Base-by-base conservation (phyloP, 495 filamentous ascomycete genomes). In the Lophium mytilinum region DNA sequence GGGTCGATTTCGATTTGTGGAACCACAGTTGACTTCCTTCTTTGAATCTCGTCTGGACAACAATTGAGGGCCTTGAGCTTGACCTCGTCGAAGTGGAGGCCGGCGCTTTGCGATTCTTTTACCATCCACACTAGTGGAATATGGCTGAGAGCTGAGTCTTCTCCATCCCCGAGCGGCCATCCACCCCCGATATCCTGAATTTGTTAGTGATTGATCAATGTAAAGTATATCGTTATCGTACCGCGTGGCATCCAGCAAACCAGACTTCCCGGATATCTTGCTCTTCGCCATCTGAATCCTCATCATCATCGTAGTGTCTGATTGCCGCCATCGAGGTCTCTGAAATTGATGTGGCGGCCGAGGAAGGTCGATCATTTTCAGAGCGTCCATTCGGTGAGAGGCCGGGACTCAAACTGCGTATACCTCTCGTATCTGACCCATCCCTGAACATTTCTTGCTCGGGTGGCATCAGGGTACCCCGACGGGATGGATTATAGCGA, bases 81-180 rank as follows among this genome's bases (percentile, higher is more conserved):
- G 49, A 80, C 75, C 10, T 71, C 56, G 60, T 92, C 87, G 39
- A 92, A 89, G 4, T 76, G 69, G 10, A 92, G 78, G 0, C 88
- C 88, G 3, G 88, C 88, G 18, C 75, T 79, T 52, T 83, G 80
- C 4, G 88, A 87, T 70, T 92, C 88, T 50, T 84, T 78, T 2
- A 92, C 81, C 86, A 94, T 94, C 82, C 88, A 94, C 4, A 87
- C 80, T 3, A 93, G 73, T 1, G 89, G 88, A 8, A 83, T 78
- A 64, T 95, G 87, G 55, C 83, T 87, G 11, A 90, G 75, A 1
- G 85, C 70, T 63, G 73, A 75, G 43, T 77, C 73, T 66, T 83
- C 79, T 0, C 76, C 82, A 0, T 71, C 64, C 0, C 72, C 58
- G 4, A 85, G 70, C 52, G 83, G 82, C 89, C 89, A 95, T 1